These are phyloP conservation scores for Aspergillus sparsus DNA, from an alignment of 495 filamentous ascomycete genomes.

Conservation along the genomic window DNA sequence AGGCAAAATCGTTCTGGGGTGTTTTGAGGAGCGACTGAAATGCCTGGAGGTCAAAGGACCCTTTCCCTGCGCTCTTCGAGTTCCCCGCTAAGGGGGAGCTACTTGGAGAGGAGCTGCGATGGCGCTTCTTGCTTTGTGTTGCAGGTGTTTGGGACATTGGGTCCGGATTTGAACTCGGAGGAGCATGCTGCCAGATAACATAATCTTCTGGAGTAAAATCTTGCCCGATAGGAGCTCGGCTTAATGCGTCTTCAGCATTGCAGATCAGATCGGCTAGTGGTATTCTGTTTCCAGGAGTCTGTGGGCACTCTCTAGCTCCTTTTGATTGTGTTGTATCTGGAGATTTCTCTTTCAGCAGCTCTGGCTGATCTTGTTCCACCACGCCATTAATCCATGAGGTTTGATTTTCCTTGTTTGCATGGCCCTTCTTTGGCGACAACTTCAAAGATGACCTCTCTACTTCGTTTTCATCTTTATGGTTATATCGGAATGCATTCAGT, in stretches of 20 bases:
- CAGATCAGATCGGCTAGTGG: constrained; percentile 80
- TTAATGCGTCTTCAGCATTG: constrained; percentile 60
- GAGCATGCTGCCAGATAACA: constrained; percentile 67
- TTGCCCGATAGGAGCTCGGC: constrained; percentile 34
- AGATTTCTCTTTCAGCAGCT: constrained; percentile 28
- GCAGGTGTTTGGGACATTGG: constrained; percentile 48
- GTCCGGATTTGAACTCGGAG: constrained; percentile 47
- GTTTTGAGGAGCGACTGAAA: constrained; percentile 64
- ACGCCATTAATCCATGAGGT: constrained; percentile 46
- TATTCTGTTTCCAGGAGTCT: constrained; percentile 73
- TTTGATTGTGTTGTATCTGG: constrained; percentile 37
- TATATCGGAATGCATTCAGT: constrained; percentile 59
- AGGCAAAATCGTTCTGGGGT: constrained; percentile 77
- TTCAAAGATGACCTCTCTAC: constrained; percentile 39
- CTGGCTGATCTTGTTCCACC: constrained; percentile 33
- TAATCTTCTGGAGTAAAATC: constrained; percentile 69
- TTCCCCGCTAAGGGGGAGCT: constrained; percentile 63
- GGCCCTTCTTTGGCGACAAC: constrained; percentile 23
- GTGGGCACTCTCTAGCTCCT: constrained; percentile 53
- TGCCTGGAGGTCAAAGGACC: constrained; percentile 51
- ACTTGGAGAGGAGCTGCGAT: constrained; percentile 78
- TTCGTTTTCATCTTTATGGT: constrained; percentile 25
- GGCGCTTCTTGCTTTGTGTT: constrained; percentile 64
- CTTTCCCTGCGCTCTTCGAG: constrained; percentile 43
- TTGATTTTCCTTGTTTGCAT: constrained; percentile 44